Percentiles rank a stretch among this genome's conserved stretches.
Evolutionary conservation across 805 yeast species (phyloP).

Genomic region (Wickerhamiella slavikovae): DNA sequence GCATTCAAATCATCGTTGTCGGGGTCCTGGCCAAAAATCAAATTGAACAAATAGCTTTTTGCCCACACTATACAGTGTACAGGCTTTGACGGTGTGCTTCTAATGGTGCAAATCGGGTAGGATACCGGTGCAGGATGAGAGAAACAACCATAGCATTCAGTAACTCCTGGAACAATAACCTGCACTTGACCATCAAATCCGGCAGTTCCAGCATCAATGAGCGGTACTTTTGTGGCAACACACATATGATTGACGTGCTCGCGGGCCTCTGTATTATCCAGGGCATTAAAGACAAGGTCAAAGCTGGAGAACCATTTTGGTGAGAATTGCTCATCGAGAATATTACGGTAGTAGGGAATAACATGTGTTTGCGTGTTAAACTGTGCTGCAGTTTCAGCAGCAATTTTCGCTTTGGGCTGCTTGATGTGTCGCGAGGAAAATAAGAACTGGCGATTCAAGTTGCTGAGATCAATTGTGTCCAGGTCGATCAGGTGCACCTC

Average conservation of each 20-base stretch:
- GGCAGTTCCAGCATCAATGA: slow-evolving; percentile 88
- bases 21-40: slow-evolving; percentile 35
- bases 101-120: slow-evolving; percentile 88
- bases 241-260: slow-evolving; percentile 73
- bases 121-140: slow-evolving; percentile 75
- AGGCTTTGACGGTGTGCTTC: slow-evolving; percentile 93
- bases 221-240: slow-evolving; percentile 47
- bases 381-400: slow-evolving; percentile 55
- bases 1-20: slow-evolving; percentile 45
- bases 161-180: slow-evolving; percentile 60
- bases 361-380: slow-evolving; percentile 53
- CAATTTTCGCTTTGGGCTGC: slow-evolving; percentile 69
- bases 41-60: slow-evolving; percentile 68
- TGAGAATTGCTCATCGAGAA: slow-evolving; percentile 64
- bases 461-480: slow-evolving; percentile 85
- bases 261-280: slow-evolving; percentile 86
- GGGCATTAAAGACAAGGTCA: slow-evolving; percentile 67
- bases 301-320: slow-evolving; percentile 61
- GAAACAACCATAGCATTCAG: slow-evolving; percentile 89
- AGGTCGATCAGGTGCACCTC: slow-evolving; percentile 36
- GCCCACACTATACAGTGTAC: slow-evolving; percentile 97
- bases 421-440: slow-evolving; percentile 82
- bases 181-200: slow-evolving; percentile 90
- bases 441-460: slow-evolving; percentile 80
- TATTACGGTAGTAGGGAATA: slow-evolving; percentile 68